Conservation (phyloP, 192 early-diverging fungal genomes). For the Allomyces javanicus region DNA sequence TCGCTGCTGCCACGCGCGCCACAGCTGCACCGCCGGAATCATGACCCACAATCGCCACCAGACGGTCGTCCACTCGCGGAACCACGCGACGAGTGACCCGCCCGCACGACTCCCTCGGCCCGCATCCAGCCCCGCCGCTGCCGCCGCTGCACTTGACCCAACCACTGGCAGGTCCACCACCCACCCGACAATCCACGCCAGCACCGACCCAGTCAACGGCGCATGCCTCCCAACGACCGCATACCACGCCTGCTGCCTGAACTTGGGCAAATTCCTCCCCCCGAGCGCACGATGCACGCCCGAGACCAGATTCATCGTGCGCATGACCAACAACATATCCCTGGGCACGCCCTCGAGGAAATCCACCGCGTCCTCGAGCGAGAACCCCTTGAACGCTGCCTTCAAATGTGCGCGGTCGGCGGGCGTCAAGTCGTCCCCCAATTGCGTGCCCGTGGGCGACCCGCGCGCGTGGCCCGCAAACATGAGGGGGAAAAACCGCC, state of each 20-base stretch:
- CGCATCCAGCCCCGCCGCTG: not conserved
- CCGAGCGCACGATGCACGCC: slow-evolving; percentile 27
- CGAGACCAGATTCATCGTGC: slow-evolving; percentile 25
- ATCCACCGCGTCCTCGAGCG: slow-evolving; percentile 25
- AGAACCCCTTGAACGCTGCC: slow-evolving; percentile 9
- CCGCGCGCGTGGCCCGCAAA: slow-evolving; percentile 22
- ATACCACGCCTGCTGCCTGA: not conserved
- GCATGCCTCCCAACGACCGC: not conserved
- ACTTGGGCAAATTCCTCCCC: slow-evolving; percentile 11
- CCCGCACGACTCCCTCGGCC: not conserved
- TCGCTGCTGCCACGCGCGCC: too few species aligned
- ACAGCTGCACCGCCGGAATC: too few species aligned
- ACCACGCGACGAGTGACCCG: not conserved
- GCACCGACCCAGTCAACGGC: not conserved
- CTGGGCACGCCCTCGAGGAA: slow-evolving; percentile 28
- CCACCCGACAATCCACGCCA: not conserved
- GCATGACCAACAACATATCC: slow-evolving; percentile 30
- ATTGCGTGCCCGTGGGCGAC: not conserved
- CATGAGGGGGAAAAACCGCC: slow-evolving; percentile 20
- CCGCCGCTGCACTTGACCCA: not conserved
- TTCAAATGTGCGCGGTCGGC: slow-evolving; percentile 13
- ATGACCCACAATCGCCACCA: too few species aligned
- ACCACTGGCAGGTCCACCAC: not conserved
- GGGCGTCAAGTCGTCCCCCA: slow-evolving; percentile 1
- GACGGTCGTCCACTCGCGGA: not conserved